Base-by-base conservation (phyloP, 2,329 filamentous ascomycete genomes). In the Sclerotiophoma versabilis region DNA sequence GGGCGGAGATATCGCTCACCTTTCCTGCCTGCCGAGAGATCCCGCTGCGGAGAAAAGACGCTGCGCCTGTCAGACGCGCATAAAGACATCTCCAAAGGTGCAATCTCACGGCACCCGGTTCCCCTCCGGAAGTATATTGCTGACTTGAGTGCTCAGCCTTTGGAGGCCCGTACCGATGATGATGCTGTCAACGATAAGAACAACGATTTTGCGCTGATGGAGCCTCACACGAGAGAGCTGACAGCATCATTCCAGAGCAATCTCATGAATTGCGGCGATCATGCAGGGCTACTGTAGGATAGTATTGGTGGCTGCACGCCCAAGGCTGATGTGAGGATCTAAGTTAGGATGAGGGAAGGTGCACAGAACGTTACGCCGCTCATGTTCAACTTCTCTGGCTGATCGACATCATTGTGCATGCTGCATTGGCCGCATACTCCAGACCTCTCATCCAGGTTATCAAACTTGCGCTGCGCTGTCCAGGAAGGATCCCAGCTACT, bases 261-360 rank as follows among this genome's bases (percentile, higher is more conserved):
- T 58, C 37, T 64, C 57, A 65, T 57, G 46, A 57, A 52, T 57
- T 44, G 49, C 54, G 63, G 52, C 58, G 61, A 68, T 69, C 65
- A 72, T 75, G 72, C 71, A 72, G 62, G 66, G 64, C 68, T 73
- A 68, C 68, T 74, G 71, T 71, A 64, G 25, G 57, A 49, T 49
- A 66, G 51, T 74, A 75, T 75, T 74, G 72, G 72, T 75, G 72
- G 72, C 72, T 70, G 64, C 55, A 53, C 27, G 26, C 25, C 53
- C 57, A 58, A 58, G 49, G 63, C 62, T 62, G 62, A 64, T 57
- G 47, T 58, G 52, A 60, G 52, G 43, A 15, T 48, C 39, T 54
- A 46, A 45, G 29, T 20, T 36, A 45, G 14, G 12, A 60, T 43
- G 20, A 9, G 48, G 58, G 17, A 47, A 60, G 57, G 62, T 50